Conservation (phyloP, 179 eudicot species). For the Spinacia oleracea region DNA sequence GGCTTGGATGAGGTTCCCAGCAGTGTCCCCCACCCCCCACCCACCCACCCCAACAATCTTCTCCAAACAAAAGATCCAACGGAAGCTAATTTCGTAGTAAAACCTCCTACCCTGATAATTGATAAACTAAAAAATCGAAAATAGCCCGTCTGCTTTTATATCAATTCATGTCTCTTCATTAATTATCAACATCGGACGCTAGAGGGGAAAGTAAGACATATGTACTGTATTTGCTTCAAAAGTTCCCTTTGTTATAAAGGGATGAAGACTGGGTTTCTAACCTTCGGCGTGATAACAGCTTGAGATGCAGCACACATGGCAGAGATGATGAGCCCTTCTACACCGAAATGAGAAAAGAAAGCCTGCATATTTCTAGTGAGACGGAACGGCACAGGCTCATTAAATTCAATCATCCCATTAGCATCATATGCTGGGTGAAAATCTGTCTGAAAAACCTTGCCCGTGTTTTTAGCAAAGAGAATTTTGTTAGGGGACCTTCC, state of each 20-base stretch:
- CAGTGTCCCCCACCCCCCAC: no score
- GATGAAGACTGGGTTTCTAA: constrained; percentile 30
- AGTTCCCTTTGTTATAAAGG: not conserved
- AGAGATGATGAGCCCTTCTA: constrained; percentile 94
- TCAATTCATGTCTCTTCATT: not conserved
- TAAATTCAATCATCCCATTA: constrained; percentile 96
- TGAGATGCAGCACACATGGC: constrained; percentile 96
- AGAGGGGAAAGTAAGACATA: not conserved
- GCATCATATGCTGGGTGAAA: constrained; percentile 99
- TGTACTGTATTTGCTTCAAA: not conserved
- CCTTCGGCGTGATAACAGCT: constrained; percentile 92
- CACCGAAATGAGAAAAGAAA: constrained; percentile 96
- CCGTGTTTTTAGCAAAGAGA: constrained; percentile 95
- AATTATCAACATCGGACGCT: not conserved
- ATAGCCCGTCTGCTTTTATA: not conserved
- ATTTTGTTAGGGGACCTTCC: constrained; percentile 99
- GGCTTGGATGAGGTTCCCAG: no score
- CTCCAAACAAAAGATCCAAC: no score
- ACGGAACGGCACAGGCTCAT: constrained; percentile 97
- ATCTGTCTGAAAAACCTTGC: constrained; percentile 96
- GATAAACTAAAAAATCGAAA: no score
- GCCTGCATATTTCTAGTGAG: constrained; percentile 94
- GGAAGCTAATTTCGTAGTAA: no score
- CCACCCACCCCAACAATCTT: no score
- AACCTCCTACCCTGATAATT: not conserved